Conservation (phyloP, 345 rosid genomes). For the Populus euphratica region DNA sequence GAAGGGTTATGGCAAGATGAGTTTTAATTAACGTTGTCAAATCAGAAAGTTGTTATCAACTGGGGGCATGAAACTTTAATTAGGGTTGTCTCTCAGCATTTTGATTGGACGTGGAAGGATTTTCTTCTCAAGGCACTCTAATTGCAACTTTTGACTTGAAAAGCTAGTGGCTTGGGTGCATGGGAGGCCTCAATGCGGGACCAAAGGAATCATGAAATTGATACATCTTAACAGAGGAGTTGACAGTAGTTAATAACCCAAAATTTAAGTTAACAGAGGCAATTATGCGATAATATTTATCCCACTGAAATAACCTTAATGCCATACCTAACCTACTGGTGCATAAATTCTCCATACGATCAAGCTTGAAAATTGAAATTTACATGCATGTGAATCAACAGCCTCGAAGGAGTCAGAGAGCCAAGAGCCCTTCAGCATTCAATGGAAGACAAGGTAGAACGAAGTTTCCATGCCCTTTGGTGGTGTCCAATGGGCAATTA, state of each 20-base stretch:
- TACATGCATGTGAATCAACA: too few species aligned
- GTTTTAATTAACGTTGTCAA: slow-evolving; percentile 27
- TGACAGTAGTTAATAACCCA: slow-evolving; percentile 20
- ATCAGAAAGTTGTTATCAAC: slow-evolving; percentile 24
- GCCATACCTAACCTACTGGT: too few species aligned
- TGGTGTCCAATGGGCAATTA: not conserved
- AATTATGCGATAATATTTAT: slow-evolving; percentile 22
- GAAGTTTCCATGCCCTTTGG: not conserved
- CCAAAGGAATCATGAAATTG: slow-evolving; percentile 28
- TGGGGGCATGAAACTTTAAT: slow-evolving; percentile 29
- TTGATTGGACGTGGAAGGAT: slow-evolving; percentile 28
- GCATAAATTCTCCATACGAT: too few species aligned
- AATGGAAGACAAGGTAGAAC: not conserved
- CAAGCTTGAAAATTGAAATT: too few species aligned
- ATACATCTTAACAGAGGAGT: not conserved
- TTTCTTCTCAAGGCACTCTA: slow-evolving; percentile 37
- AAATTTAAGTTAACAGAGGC: slow-evolving; percentile 26
- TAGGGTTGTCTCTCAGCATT: slow-evolving; percentile 19
- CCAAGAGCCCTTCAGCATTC: too few species aligned
- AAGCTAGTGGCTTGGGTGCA: slow-evolving; percentile 25
- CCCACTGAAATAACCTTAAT: not conserved
- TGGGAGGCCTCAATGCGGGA: slow-evolving; percentile 18
- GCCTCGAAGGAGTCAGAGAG: too few species aligned
- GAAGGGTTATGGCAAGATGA: not conserved
- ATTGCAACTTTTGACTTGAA: slow-evolving; percentile 50